A percentile compares a stretch with the other conserved stretches of the same genome.
phyloP scores from a whole-genome alignment of 2,329 filamentous ascomycete species.

The Apiospora sp. region DNA sequence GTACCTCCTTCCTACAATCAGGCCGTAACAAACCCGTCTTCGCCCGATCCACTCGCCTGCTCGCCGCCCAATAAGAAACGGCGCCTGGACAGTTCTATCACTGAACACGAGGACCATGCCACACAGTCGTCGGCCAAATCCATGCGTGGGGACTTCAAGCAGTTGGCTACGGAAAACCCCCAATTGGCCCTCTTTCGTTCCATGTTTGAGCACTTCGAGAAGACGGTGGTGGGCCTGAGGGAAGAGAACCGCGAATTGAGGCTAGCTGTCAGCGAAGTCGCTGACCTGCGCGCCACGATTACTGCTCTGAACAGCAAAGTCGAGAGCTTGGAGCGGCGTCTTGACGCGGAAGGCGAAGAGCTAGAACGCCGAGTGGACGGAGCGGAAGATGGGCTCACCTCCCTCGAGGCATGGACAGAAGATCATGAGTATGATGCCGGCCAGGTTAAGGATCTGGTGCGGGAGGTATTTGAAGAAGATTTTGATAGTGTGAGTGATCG shows the following conservation, averaged over 20 bases:
- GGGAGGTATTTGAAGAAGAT: slow-evolving; percentile 24
- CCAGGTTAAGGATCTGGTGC: slow-evolving; percentile 22
- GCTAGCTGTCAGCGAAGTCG: slow-evolving; percentile 8
- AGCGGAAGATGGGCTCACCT: slow-evolving; percentile 18
- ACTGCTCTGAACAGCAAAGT: background rate
- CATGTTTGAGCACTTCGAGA: slow-evolving; percentile 24
- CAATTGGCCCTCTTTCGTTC: background rate
- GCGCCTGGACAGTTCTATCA: background rate
- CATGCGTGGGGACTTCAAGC: background rate
- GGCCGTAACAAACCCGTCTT: slow-evolving; percentile 13
- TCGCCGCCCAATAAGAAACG: slow-evolving; percentile 24
- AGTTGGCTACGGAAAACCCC: background rate
- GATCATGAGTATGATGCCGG: slow-evolving; percentile 22
- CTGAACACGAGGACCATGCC: background rate
- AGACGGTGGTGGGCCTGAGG: background rate
- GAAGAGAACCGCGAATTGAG: slow-evolving; percentile 17
- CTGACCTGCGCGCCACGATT: slow-evolving; percentile 1
- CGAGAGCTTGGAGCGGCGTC: slow-evolving; percentile 14
- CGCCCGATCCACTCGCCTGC: slow-evolving; percentile 16
- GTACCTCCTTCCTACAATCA: slow-evolving; percentile 21
- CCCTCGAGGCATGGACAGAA: slow-evolving; percentile 23
- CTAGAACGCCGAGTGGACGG: slow-evolving; percentile 21
- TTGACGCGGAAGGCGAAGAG: slow-evolving; percentile 20
- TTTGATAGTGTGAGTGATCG: slow-evolving; percentile 21
- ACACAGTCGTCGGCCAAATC: background rate